Evolutionary conservation across 2,329 filamentous ascomycete genomes (phyloP), one percentile per base, ranked within the genome.

Genomic region (Cercospora brassicicola): DNA sequence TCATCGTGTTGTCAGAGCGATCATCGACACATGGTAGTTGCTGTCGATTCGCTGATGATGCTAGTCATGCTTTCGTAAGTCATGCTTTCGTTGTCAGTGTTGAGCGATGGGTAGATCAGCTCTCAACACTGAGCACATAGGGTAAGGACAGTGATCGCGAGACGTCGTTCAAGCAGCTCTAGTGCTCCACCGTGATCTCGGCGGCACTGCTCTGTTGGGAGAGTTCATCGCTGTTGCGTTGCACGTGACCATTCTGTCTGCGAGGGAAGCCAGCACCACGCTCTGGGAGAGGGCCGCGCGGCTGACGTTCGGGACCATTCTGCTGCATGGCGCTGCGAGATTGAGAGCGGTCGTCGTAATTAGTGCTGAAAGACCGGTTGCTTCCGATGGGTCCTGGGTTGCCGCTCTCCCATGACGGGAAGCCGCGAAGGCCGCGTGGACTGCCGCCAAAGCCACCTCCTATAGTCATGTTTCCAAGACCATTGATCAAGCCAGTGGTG

Each of bases 161-260:
- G 45, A 36, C 30, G 31, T 39, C 48, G 23, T 36, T 31, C 23
- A 36, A 23, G 51, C 51, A 51, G 78, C 79, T 61, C 73, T 74
- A 78, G 64, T 87, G 87, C 81, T 88, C 87, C 74, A 89, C 87
- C 74, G 88, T 87, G 76, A 89, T 88, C 77, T 88, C 86, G 71
- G 88, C 84, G 67, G 85, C 84, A 68, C 76, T 78, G 69, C 85
- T 87, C 74, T 84, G 86, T 72, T 86, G 83, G 65, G 86, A 86
- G 67, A 89, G 80, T 77, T 90, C 88, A 73, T 90, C 88, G 77
- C 87, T 89, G 74, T 86, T 86, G 72, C 87, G 86, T 66, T 84
- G 79, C 74, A 86, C 84, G 77, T 89, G 87, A 74, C 87, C 87
- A 75, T 89, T 89, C 74, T 86, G 86, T 73, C 87, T 82, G 64